Base-by-base conservation (phyloP, 2,329 filamentous ascomycete species). In the Fusarium sp. region DNA sequence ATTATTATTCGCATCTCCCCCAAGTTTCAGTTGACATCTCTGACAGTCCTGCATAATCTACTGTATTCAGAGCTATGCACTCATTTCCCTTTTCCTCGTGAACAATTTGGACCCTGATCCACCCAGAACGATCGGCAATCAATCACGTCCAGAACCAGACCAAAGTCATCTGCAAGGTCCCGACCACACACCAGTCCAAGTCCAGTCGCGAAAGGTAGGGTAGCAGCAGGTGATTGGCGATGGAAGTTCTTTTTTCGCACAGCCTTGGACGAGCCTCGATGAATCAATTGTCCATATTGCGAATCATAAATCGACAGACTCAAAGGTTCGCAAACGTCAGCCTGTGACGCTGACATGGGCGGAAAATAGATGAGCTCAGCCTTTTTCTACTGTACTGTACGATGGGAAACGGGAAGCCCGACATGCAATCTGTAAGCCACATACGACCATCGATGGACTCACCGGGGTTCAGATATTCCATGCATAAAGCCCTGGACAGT, bases 91-190 rank as follows among this genome's bases (percentile, higher is more conserved):
- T 52, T 51, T 58, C 27, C 42, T 38, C 42, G 42, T 47, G 45
- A 49, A 53, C 29, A 56, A 49, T 47, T 59, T 63, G 53, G 46
- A 71, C 68, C 68, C 59, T 71, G 63, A 63, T 69, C 91, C 68
- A 69, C 68, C 24, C 46, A 61, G 42, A 47, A 62, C 59, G 68
- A 70, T 73, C 61, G 63, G 38, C 64, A 59, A 59, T 44, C 64
- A 59, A 59, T 38, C 47, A 70, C 47, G 57, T 46, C 59, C 53
- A 54, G 51, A 52, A 63, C 58, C 70, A 63, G 51, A 54, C 40
- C 60, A 66, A 47, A 54, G 34, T 64, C 50, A 68, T 57, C 73
- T 74, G 72, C 72, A 75, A 74, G 72, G 72, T 74, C 72, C 72
- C 72, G 70, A 66, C 64, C 56, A 40, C 56, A 40, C 53, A 54